Base-by-base conservation (phyloP, 176 grass and related monocot genomes). In the Metroxylon sagu region DNA sequence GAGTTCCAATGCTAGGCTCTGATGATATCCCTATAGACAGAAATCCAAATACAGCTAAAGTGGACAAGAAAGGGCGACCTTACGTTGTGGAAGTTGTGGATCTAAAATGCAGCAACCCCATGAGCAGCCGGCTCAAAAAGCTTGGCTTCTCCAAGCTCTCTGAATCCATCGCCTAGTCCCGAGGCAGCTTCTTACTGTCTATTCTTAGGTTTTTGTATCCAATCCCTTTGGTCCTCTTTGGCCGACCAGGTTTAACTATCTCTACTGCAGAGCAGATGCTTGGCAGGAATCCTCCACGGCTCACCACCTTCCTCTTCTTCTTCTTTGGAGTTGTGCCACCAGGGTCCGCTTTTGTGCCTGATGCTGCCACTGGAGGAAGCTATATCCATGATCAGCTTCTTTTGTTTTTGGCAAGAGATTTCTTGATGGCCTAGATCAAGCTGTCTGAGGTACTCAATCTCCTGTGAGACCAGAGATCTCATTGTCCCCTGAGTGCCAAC, bases 71-170 rank as follows among this genome's bases (percentile, higher is more conserved):
- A 52, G 83, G 71, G 17, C 72, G 72, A 25, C 43, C 56, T 25
- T 75, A 65, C 18, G 71, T 76, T 3, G 88, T 92, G 5, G 76
- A 98, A 73, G 88, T 98, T 21, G 94, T 98, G n/a, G 76, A 98
- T 53, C 54, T 98, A 57, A 89, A 78, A 61, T 98, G 94, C 66
- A 56, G 75, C 8, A 89, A 89, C 52, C 94, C 82, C 0, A 98
- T 98, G 94, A 98, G 85, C 75, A 89, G 73, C 64, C 73, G 88
- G 10, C 81, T 98, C 18, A 85, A 76, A 74, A 98, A 92, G 85
- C 94, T 98, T 4, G 88, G 94, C 6, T 98, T 98, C 85, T 86
- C 88, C 58, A 98, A 93, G 84, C 74, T 98, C 58, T 92, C 88
- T 1, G 82, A 93, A 63, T 83, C 94, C n/a, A 83, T 89, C 70